These are phyloP conservation scores for Solanum appendiculatum DNA, from an alignment of 257 asterid genomes.

Conservation along the genomic window DNA sequence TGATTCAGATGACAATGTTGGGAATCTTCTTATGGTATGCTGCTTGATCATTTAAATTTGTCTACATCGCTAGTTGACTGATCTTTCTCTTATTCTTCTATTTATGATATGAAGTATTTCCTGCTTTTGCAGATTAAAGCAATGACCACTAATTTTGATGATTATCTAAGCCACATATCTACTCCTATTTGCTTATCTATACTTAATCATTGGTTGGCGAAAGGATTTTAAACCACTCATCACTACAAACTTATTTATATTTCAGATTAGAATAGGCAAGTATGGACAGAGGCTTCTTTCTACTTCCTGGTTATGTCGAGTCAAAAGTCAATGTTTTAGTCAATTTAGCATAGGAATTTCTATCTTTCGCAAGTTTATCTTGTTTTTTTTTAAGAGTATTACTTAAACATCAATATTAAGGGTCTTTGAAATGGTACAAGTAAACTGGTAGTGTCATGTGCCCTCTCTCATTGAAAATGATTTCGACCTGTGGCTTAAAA, in stretches of 20 bases:
- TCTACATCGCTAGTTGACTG: background rate
- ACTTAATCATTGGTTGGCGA: background rate
- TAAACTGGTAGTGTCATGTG: background rate
- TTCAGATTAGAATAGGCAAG: background rate
- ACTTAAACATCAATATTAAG: background rate
- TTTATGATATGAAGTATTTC: background rate
- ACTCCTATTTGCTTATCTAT: background rate
- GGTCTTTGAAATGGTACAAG: background rate
- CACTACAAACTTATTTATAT: background rate
- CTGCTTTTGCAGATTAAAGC: background rate
- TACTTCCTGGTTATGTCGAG: background rate
- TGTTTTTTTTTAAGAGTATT: background rate
- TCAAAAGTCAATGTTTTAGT: background rate
- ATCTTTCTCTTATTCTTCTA: background rate
- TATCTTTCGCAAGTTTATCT: background rate
- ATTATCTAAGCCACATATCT: background rate
- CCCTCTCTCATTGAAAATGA: background rate
- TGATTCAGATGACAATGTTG: constrained; percentile 86
- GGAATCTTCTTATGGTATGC: constrained; percentile 87
- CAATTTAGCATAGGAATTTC: background rate
- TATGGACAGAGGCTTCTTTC: background rate
- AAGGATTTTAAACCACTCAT: background rate
- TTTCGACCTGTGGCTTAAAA: background rate
- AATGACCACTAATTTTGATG: background rate
- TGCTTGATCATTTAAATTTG: background rate